Percentiles rank a stretch among this genome's conserved stretches.
Evolutionary conservation across 2,329 filamentous ascomycete genomes (phyloP).

Genomic region (Hymenoscyphus fraxineus): DNA sequence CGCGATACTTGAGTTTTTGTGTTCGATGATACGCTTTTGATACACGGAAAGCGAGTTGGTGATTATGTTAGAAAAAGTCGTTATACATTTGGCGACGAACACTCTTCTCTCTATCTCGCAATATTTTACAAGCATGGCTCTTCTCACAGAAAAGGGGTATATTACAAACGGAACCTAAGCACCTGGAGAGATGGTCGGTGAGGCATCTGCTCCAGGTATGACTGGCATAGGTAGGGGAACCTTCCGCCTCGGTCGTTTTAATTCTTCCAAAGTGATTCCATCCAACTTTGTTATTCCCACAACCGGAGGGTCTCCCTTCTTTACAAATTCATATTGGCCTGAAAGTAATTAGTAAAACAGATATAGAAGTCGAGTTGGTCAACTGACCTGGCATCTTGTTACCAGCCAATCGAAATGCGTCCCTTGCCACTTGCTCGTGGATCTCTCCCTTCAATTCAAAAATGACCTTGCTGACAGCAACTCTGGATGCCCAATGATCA

Average conservation of each 20-base stretch:
- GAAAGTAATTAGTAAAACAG: conserved; percentile 26
- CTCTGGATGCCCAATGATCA: conserved; percentile 90
- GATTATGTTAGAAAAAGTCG: neutral
- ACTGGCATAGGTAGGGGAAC: conserved; percentile 28
- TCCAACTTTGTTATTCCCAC: conserved; percentile 90
- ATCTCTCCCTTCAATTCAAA: conserved; percentile 90
- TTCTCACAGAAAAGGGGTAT: neutral
- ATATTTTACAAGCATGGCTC: neutral
- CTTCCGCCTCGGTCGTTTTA: conserved; percentile 72
- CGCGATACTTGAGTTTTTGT: too few species aligned
- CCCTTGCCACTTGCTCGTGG: conserved; percentile 90
- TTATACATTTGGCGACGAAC: neutral
- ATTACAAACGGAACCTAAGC: neutral
- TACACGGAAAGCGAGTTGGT: too few species aligned
- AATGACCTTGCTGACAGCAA: conserved; percentile 85
- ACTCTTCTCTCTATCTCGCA: neutral
- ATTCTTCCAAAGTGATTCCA: conserved; percentile 74
- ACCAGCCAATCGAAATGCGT: conserved; percentile 90
- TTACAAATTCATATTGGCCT: conserved; percentile 90
- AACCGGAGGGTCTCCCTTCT: conserved; percentile 82
- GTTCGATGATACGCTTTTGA: too few species aligned
- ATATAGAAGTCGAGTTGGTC: neutral
- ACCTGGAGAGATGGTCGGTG: neutral
- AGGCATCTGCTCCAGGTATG: neutral
- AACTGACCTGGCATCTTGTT: conserved; percentile 86